Evolutionary conservation across 108 stramenopile genomes (phyloP), one percentile per base, ranked within the genome.

Genomic region (Cyclotella cryptica): DNA sequence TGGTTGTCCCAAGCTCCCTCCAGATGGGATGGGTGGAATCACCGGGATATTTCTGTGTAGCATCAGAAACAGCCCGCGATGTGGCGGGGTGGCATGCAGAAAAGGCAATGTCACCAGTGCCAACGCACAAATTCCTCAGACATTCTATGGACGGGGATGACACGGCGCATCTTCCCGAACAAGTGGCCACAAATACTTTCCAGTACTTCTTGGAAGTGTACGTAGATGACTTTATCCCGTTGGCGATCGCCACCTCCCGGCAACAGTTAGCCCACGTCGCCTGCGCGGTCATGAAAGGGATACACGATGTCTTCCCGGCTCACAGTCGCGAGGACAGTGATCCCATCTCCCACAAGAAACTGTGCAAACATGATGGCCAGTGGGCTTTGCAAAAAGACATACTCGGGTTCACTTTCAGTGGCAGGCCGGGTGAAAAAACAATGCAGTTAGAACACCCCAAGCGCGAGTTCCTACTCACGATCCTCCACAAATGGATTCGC

Each of bases 121-220:
- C 15, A 0, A 30, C 29, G 0, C 60, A 61, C 60, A 61, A 61
- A 39, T 61, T 61, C 35, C 4, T n/a, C 11, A 30, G 1, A 14
- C n/a, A 30, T 39, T 29, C 60, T 6, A 61, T 61, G 60, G 30
- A n/a, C 12, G 19, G 19, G 14, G 30, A 61, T 2, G 30, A 30
- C 35, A 30, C 35, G 1, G 15, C 11, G 35, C 13, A 15, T 3
- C 19, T 61, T 29, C 60, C 35, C 11, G 60, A 61, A 13, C 29
- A 35, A 14, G 2, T 8, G 0, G 19, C 29, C 12, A n/a, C 6
- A 39, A 39, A 61, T 14, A n/a, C 29, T 1, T 61, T 61, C 29
- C 35, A 61, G 35, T 61, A 61, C n/a, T 39, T 39, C n/a, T n/a
- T 61, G 12, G 60, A 39, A 0, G 60, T 61, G 13, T 61, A 61